Conservation (phyloP, 2,329 filamentous ascomycete genomes). For the Lachnellula hyalina region DNA sequence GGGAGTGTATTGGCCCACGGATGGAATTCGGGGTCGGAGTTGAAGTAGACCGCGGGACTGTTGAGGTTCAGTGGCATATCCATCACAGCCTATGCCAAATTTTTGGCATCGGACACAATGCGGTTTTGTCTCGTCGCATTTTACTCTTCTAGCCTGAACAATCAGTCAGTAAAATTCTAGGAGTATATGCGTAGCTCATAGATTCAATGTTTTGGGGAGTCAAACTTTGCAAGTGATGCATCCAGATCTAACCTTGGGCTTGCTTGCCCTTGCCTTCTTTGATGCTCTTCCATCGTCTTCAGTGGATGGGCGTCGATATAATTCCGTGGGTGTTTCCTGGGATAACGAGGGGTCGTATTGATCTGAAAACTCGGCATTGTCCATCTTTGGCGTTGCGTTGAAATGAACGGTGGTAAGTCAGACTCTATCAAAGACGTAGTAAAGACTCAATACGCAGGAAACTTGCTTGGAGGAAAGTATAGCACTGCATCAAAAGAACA, state of each 20-base stretch:
- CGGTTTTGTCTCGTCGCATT: slow-evolving; percentile 61
- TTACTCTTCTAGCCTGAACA: slow-evolving; percentile 48
- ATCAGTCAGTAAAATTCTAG: slow-evolving; percentile 9
- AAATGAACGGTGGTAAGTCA: neutral
- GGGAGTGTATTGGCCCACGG: slow-evolving; percentile 16
- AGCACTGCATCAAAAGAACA: neutral
- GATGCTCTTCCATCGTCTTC: slow-evolving; percentile 12
- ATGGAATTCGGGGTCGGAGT: slow-evolving; percentile 29
- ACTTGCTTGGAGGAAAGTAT: neutral
- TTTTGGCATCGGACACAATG: slow-evolving; percentile 56
- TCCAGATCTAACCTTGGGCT: slow-evolving; percentile 58
- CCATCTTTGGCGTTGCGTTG: neutral
- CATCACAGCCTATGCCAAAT: slow-evolving; percentile 54
- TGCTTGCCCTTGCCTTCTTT: slow-evolving; percentile 26
- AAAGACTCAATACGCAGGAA: neutral
- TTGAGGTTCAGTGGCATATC: slow-evolving; percentile 41
- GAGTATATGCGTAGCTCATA: neutral
- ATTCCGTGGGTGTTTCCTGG: slow-evolving; percentile 12
- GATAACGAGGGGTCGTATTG: slow-evolving; percentile 2
- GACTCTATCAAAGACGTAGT: neutral
- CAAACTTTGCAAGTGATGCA: slow-evolving; percentile 64
- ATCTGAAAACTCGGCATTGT: neutral
- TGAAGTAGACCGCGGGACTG: slow-evolving; percentile 12
- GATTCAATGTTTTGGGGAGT: neutral
- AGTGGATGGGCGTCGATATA: slow-evolving; percentile 15